Base-by-base conservation (phyloP, 2,329 filamentous ascomycete genomes). In the Hawksworthiomyces lignivorus region DNA sequence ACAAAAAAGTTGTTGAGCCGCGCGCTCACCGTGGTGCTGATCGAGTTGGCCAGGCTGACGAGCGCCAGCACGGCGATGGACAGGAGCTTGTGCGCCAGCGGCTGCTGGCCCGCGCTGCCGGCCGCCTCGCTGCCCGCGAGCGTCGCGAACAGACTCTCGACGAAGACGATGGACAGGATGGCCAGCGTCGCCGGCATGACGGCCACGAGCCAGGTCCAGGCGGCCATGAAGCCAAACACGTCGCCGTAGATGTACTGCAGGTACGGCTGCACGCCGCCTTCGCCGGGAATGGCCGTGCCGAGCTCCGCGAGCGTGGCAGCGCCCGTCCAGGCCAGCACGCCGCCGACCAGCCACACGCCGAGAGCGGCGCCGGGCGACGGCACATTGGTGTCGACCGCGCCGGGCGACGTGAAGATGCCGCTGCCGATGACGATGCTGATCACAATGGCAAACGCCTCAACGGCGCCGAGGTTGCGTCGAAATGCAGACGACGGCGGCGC, bases 381-480 rank as follows among this genome's bases (percentile, higher is more conserved):
- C 5, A 80, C 75, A 49, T 81, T 79, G n/a, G 71, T 73, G 51
- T 81, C 75, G 44, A 82, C 77, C 9, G 75, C 69, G 0, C 76
- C 75, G 0, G 77, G 77, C 0, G 77, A 80, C 0, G 78, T 80
- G 50, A 82, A 82, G n/a, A 82, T 72, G 24, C 78, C 77, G 43
- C 73, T 77, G 7, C 78, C 78, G 36, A 82, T 79, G 41, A 80
- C 76, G 46, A 81, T 75, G 50, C 73, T 75, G 46, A 81, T 70
- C 30, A 81, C 64, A 35, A 82, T 75, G 18, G 72, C 73, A 48
- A 80, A 80, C 0, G 69, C 69, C 49, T 73, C 69, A 21, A 65
- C 43, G 9, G 68, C 56, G 20, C 67, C 69, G 2, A 46, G 17
- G n/a, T 20, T 40, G 29, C 44, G 44, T 11, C 33, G 40, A 17